Conservation (phyloP, 371 early-diverging fungal genomes). For the Apophysomyces variabilis region DNA sequence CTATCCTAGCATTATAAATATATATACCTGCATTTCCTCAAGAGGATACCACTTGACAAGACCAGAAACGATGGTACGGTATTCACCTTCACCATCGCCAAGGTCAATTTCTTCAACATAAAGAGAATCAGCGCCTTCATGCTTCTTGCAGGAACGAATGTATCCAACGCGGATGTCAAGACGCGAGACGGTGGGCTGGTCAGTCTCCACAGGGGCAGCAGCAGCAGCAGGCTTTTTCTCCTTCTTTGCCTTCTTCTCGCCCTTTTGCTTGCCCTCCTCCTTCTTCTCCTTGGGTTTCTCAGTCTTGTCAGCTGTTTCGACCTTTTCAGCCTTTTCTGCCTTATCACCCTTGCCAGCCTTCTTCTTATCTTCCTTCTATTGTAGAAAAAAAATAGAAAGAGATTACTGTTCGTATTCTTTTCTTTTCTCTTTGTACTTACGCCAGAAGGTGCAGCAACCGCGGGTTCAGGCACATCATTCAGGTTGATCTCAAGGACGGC, state of each 20-base stretch:
- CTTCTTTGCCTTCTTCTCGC: conserved; percentile 56
- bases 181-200: conserved; percentile 73
- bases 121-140: conserved; percentile 92
- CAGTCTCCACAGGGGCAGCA: conserved; percentile 52
- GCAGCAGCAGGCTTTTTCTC: conserved; percentile 24
- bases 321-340: conserved; percentile 28
- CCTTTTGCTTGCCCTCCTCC: conserved; percentile 71
- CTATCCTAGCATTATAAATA: background rate
- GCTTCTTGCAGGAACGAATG: conserved; percentile 82
- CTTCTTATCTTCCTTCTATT: conserved; percentile 45
- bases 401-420: background rate
- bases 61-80: conserved; percentile 91
- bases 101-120: conserved; percentile 95
- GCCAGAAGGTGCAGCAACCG: conserved; percentile 37
- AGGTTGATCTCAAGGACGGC: conserved; percentile 61
- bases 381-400: background rate
- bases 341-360: conserved; percentile 31
- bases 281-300: conserved; percentile 34
- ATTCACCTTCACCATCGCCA: conserved; percentile 80
- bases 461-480: conserved; percentile 55
- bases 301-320: conserved; percentile 28
- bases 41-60: conserved; percentile 90
- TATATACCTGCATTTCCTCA: conserved; percentile 79
- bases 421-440: conserved; percentile 28
- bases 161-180: conserved; percentile 94